Conservation (phyloP, 176 grass and related monocot genomes). For the Phoenix dactylifera region DNA sequence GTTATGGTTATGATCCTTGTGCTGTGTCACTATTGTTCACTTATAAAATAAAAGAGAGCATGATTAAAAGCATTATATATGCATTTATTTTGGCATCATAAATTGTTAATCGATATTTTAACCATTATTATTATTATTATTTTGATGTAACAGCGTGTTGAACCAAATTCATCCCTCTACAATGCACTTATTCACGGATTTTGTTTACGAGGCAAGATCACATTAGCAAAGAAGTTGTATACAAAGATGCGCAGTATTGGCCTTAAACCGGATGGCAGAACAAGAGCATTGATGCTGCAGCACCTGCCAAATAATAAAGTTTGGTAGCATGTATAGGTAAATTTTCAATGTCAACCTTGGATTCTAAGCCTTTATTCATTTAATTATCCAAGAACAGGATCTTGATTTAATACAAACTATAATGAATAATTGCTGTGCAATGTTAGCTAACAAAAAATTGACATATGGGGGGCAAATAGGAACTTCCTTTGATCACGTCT, state of each 20-base stretch:
- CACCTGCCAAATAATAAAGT: slow-evolving; percentile 29
- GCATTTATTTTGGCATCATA: background rate
- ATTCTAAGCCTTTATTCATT: too few relatives aligned
- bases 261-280: slow-evolving; percentile 60
- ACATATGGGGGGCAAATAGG: too few relatives aligned
- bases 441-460: too few relatives aligned
- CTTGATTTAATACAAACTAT: too few relatives aligned
- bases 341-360: too few relatives aligned
- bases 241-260: slow-evolving; percentile 54
- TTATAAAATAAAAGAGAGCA: background rate
- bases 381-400: too few relatives aligned
- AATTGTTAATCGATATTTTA: too few relatives aligned
- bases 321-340: too few relatives aligned
- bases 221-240: slow-evolving; percentile 46
- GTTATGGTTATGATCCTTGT: too few relatives aligned
- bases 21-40: background rate
- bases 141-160: slow-evolving; percentile 28
- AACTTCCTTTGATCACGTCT: too few relatives aligned
- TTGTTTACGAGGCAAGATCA: slow-evolving; percentile 53
- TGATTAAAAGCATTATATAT: background rate
- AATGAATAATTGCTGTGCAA: too few relatives aligned
- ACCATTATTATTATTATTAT: background rate
- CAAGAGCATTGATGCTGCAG: slow-evolving; percentile 67
- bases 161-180: slow-evolving; percentile 60
- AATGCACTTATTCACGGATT: slow-evolving; percentile 66